phyloP scores from a whole-genome alignment of 345 rosid species.

The Eucalyptus cloeziana region DNA sequence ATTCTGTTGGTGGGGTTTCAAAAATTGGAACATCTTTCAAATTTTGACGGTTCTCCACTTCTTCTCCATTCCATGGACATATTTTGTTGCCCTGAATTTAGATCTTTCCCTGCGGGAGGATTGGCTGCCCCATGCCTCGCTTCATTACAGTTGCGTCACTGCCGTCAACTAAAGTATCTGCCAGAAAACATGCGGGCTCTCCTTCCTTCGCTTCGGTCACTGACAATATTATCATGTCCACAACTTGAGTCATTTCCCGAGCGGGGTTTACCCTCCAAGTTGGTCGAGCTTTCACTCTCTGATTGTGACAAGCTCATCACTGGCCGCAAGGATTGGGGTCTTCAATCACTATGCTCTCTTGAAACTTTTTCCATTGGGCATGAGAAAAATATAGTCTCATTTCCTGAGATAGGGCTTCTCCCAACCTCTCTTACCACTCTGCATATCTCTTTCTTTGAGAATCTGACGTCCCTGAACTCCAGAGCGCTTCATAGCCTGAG shows the following conservation, averaged over 20 bases:
- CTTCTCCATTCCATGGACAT: background rate
- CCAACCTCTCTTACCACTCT: background rate
- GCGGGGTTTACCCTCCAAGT: background rate
- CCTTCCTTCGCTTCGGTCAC: background rate
- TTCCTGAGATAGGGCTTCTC: background rate
- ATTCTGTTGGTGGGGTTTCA: rapidly evolving
- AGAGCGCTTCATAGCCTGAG: background rate
- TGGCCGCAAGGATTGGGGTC: background rate
- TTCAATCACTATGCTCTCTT: background rate
- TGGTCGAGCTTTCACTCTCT: background rate
- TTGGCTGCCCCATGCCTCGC: background rate
- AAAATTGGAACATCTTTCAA: background rate
- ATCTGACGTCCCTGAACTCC: background rate
- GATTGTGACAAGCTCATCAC: background rate
- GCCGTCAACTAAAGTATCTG: background rate
- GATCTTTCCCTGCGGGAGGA: background rate
- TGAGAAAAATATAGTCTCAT: background rate
- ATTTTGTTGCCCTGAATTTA: background rate
- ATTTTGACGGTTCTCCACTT: background rate
- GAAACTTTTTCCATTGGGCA: background rate
- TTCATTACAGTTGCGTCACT: background rate
- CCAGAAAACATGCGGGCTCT: background rate
- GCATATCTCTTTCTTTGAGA: rapidly evolving
- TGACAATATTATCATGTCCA: background rate
- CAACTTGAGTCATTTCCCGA: background rate